Evolutionary conservation across 805 yeast genomes (phyloP).

Genomic region (Candida tibetensis): DNA sequence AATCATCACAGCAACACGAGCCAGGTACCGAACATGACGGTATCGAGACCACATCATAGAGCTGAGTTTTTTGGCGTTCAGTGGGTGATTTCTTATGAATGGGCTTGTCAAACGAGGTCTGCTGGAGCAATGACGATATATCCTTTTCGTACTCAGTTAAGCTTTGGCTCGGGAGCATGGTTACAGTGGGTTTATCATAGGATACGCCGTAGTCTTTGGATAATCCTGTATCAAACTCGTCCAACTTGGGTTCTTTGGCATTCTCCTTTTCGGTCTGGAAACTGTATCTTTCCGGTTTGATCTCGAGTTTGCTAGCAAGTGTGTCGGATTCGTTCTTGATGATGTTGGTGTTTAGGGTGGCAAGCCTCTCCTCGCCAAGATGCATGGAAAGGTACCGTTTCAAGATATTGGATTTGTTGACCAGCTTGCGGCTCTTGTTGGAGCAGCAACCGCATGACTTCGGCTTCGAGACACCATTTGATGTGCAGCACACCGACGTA

Average conservation of each 20-base stretch:
- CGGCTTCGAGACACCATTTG: slow-evolving; percentile 17
- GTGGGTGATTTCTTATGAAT: not conserved
- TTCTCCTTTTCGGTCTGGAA: not conserved
- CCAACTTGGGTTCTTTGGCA: not conserved
- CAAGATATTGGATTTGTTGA: slow-evolving; percentile 36
- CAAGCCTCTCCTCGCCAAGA: not conserved
- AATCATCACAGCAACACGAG: slow-evolving; percentile 35
- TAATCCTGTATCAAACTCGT: not conserved
- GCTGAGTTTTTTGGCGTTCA: slow-evolving; percentile 1
- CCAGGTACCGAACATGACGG: slow-evolving; percentile 37
- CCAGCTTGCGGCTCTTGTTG: slow-evolving; percentile 24
- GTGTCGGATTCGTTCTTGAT: not conserved
- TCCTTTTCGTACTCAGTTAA: not conserved
- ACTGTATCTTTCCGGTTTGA: not conserved
- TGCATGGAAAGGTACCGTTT: slow-evolving; percentile 7
- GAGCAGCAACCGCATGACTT: slow-evolving; percentile 32
- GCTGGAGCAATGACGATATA: not conserved
- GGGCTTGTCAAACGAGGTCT: not conserved
- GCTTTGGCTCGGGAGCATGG: not conserved
- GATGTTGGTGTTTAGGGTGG: not conserved
- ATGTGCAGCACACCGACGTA: slow-evolving; percentile 32
- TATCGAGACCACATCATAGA: slow-evolving; percentile 25
- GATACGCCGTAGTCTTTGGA: not conserved
- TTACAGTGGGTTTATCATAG: not conserved
- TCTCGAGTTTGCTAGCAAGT: not conserved